Conservation (phyloP, 352 stramenopile species). For the Phytophthora constricta region DNA sequence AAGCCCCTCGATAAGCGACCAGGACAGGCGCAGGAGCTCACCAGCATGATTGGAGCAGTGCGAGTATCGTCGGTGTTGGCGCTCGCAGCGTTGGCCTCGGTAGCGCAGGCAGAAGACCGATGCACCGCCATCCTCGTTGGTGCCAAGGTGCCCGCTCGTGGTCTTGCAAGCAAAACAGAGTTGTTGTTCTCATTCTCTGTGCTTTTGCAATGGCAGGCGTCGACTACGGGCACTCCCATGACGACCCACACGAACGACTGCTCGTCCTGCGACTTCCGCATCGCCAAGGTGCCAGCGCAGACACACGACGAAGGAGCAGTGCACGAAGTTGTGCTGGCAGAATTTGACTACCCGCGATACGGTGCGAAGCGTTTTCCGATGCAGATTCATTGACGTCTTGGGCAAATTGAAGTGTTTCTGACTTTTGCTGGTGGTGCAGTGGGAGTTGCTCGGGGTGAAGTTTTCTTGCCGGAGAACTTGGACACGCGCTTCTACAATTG, state of each 20-base stretch:
- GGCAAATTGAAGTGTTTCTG: not conserved
- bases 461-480: constrained; percentile 68
- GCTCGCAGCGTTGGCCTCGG: constrained; percentile 24
- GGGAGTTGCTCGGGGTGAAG: constrained; percentile 59
- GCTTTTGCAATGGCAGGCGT: constrained; percentile 43
- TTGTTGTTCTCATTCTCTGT: constrained; percentile 20
- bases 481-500: constrained; percentile 78
- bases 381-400: not conserved
- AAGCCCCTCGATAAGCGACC: not conserved
- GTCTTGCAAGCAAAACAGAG: not conserved
- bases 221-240: constrained; percentile 70
- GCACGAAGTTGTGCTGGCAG: constrained; percentile 67
- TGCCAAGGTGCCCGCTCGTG: constrained; percentile 50
- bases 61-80: constrained; percentile 13
- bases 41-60: constrained; percentile 15
- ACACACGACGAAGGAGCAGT: constrained; percentile 44
- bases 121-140: constrained; percentile 86
- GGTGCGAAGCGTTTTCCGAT: constrained; percentile 35
- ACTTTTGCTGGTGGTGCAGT: constrained; percentile 42
- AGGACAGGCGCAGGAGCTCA: not conserved
- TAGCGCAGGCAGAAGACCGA: constrained; percentile 51
- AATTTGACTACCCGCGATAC: constrained; percentile 79
- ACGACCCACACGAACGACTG: constrained; percentile 88
- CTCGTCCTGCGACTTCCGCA: constrained; percentile 83
- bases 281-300: constrained; percentile 76